phyloP scores from a whole-genome alignment of 805 yeast genomes.

The Candida arabinofermentans region DNA sequence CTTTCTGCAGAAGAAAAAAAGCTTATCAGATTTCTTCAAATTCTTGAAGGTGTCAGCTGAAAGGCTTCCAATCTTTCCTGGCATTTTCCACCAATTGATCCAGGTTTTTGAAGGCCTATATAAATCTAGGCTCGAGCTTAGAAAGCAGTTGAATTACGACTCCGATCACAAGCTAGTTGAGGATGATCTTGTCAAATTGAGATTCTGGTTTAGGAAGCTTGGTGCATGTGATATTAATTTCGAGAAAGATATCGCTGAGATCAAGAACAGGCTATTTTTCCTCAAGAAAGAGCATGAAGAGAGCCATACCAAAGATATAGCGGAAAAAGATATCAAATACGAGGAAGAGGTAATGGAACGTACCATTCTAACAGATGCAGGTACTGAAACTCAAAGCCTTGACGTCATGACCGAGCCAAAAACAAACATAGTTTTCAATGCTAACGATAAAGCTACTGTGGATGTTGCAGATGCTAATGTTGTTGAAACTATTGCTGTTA shows the following conservation, averaged over 20 bases:
- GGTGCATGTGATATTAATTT: constrained; percentile 38
- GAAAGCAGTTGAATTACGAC: constrained; percentile 7
- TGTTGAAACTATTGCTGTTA: too few species aligned
- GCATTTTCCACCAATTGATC: constrained; percentile 12
- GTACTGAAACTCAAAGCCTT: too few species aligned
- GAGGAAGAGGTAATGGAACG: too few species aligned
- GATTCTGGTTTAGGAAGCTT: constrained; percentile 44
- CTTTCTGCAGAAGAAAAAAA: constrained; percentile 8
- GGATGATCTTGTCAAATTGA: constrained; percentile 28
- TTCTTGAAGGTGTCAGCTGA: constrained; percentile 12
- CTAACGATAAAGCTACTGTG: too few species aligned
- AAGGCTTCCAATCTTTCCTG: constrained; percentile 13
- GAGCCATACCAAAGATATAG: not conserved
- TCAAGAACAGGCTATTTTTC: constrained; percentile 31
- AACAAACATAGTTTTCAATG: too few species aligned
- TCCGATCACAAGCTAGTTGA: constrained; percentile 19
- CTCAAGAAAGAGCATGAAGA: constrained; percentile 1
- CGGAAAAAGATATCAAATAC: not conserved
- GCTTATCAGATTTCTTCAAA: constrained; percentile 9
- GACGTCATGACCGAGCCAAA: too few species aligned
- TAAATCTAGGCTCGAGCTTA: constrained; percentile 8
- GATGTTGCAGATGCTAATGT: too few species aligned
- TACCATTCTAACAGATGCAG: too few species aligned
- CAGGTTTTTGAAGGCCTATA: constrained; percentile 11
- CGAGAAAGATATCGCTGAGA: constrained; percentile 8